Evolutionary conservation across 495 filamentous ascomycete genomes (phyloP).

Genomic region (Penicillium lagena): DNA sequence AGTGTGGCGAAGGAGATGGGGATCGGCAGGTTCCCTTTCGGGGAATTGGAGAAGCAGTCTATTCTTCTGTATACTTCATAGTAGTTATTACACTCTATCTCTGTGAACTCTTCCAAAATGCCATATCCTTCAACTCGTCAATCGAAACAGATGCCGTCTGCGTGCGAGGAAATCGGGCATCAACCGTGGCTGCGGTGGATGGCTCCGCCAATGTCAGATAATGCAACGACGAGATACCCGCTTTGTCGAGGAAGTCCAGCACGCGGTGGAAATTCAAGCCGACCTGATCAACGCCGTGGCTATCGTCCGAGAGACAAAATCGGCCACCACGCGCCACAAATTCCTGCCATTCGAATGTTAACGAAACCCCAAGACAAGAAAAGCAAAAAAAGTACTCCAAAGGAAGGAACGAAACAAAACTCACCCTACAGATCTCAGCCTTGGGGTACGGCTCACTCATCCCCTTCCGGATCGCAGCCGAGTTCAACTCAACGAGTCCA

Average conservation of each 20-base stretch:
- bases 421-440: slow-evolving; percentile 68
- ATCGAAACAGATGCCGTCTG: slow-evolving; percentile 18
- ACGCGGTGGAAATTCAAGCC: slow-evolving; percentile 58
- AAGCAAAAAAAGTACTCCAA: neutral
- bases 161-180: slow-evolving; percentile 37
- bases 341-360: slow-evolving; percentile 29
- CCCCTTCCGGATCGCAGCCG: slow-evolving; percentile 78
- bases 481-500: slow-evolving; percentile 84
- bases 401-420: slow-evolving; percentile 13
- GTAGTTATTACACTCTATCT: neutral
- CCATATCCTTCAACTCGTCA: slow-evolving; percentile 17
- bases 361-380: slow-evolving; percentile 1
- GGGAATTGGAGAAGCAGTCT: too few species aligned
- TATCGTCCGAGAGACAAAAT: slow-evolving; percentile 88
- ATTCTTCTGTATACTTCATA: too few species aligned
- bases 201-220: slow-evolving; percentile 29
- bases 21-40: too few species aligned
- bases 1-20: too few species aligned
- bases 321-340: slow-evolving; percentile 61
- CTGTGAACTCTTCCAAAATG: slow-evolving; percentile 9
- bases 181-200: slow-evolving; percentile 15
- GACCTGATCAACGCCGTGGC: slow-evolving; percentile 77
- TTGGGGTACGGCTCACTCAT: slow-evolving; percentile 85
- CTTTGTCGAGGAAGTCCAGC: slow-evolving; percentile 49
- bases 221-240: slow-evolving; percentile 40